Base-by-base conservation (phyloP, 768 basidiomycete species). In the Phlebiopsis gigantea region DNA sequence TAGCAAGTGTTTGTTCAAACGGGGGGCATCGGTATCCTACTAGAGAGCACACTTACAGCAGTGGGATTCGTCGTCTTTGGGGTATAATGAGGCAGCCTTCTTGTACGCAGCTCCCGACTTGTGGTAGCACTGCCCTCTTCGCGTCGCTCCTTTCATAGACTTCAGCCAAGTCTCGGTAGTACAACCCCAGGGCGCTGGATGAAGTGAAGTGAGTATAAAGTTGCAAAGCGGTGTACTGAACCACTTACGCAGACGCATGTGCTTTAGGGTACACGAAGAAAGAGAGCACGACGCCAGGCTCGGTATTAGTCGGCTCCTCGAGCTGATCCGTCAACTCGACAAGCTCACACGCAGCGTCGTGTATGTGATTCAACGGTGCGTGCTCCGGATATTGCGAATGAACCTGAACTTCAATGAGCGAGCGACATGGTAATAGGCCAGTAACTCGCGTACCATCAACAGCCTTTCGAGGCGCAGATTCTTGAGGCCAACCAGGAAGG, bases 401-500 rank as follows among this genome's bases (percentile, higher is more conserved):
- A 39, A 10, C 12, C 34, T 39, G 34, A 14, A 17, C 34, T 39
- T 17, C 34, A 10, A 17, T 39, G 8, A 39, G 34, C 31, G 14
- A 9, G 34, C 31, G 14, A 9, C 34, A 39, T 39, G 17, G 34
- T 3, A 34, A 7, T 39, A 9, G 8, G 17, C 3, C 3, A 17
- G 17, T 9, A 39, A 39, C 34, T 39, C 12, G 12, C 17, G 34
- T 39, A 56, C 77, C 55, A 63, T 59, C 67, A 74, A 67, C 29
- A 72, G 68, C 1, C 68, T 53, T 14, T 71, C 58, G 8, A 79
- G 57, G 22, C 69, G 69, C 21, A 78, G 51, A 26, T 62, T 59
- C 43, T 68, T 73, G n/a, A 77, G 70, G 4, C 74, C 77, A 25
- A 76, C 71, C 9, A 79, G 62, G 60, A 78, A 78, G 4, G 72